Percentiles rank a stretch among this genome's conserved stretches.
These are phyloP conservation scores for Erodium maritimum DNA, from an alignment of 345 rosid species.

Conservation along the genomic window DNA sequence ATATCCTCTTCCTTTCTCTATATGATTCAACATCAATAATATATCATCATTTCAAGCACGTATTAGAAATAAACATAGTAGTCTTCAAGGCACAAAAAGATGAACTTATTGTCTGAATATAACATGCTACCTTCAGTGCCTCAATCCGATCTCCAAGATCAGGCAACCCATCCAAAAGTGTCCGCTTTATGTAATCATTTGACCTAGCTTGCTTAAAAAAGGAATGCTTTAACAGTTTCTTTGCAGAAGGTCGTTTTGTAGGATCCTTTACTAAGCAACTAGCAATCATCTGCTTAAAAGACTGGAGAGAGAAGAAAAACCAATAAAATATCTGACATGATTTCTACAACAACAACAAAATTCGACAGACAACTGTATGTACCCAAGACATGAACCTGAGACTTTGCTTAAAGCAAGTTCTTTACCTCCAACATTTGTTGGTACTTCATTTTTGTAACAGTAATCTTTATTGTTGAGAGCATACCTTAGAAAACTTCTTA, in stretches of 20 bases:
- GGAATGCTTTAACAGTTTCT: conserved; percentile 69
- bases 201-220: conserved; percentile 97
- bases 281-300: conserved; percentile 98
- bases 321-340: conserved; percentile 2
- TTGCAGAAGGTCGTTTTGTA: conserved; percentile 81
- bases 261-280: conserved; percentile 99
- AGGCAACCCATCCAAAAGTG: conserved; percentile 84
- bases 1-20: conserved; percentile 95
- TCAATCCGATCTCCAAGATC: conserved; percentile 86
- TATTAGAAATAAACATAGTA: not conserved
- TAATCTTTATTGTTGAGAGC: not conserved
- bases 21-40: conserved; percentile 12
- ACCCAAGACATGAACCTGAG: too few species aligned
- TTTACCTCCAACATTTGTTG: too few species aligned
- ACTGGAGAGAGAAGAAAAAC: conserved; percentile 34
- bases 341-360: not conserved
- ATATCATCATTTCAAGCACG: conserved; percentile 6
- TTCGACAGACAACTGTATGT: not conserved
- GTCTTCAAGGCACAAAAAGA: too few species aligned
- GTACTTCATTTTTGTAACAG: too few species aligned
- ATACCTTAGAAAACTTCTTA: conserved; percentile 84
- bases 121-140: conserved; percentile 58
- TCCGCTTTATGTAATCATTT: conserved; percentile 63
- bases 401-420: too few species aligned
- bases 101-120: not conserved